These are phyloP conservation scores for Candida dubliniensis DNA, from an alignment of 1,139 yeast genomes.

Conservation along the genomic window DNA sequence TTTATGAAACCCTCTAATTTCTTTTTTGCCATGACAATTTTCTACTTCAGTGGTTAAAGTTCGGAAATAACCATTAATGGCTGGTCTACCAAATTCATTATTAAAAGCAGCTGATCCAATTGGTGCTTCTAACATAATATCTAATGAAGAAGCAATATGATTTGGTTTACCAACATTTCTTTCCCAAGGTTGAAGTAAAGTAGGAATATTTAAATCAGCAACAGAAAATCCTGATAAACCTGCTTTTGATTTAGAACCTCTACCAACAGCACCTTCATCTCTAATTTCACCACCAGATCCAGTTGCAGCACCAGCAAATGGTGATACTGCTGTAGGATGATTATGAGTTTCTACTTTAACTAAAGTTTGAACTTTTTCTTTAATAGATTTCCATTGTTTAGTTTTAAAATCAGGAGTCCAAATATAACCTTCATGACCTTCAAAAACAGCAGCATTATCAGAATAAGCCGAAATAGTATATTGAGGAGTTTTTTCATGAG, in stretches of 20 bases:
- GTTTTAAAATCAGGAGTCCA: constrained; percentile 76
- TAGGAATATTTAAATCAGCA: constrained; percentile 87
- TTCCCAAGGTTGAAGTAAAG: constrained; percentile 93
- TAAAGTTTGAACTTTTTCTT: constrained; percentile 83
- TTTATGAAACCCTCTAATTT: constrained; percentile 94
- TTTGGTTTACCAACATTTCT: constrained; percentile 78
- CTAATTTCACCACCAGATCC: constrained; percentile 99
- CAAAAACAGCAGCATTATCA: constrained; percentile 97
- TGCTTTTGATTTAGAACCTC: constrained; percentile 96
- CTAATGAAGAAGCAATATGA: constrained; percentile 90
- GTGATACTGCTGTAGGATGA: constrained; percentile 99
- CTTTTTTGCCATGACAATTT: constrained; percentile 61
- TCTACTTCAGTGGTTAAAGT: constrained; percentile 81
- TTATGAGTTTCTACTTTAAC: constrained; percentile 98
- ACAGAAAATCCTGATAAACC: constrained; percentile 94
- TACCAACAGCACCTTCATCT: constrained; percentile 99
- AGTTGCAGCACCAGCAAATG: constrained; percentile 99
- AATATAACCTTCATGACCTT: constrained; percentile 74
- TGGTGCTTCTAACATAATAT: constrained; percentile 97
- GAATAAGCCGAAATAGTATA: constrained; percentile 92
- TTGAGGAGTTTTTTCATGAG: constrained; percentile 78
- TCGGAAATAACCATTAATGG: constrained; percentile 95
- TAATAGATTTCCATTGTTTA: constrained; percentile 69
- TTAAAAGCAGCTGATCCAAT: constrained; percentile 97
- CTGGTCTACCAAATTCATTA: constrained; percentile 98